Conservation (phyloP, 352 stramenopile genomes). For the Phytophthora capsici region DNA sequence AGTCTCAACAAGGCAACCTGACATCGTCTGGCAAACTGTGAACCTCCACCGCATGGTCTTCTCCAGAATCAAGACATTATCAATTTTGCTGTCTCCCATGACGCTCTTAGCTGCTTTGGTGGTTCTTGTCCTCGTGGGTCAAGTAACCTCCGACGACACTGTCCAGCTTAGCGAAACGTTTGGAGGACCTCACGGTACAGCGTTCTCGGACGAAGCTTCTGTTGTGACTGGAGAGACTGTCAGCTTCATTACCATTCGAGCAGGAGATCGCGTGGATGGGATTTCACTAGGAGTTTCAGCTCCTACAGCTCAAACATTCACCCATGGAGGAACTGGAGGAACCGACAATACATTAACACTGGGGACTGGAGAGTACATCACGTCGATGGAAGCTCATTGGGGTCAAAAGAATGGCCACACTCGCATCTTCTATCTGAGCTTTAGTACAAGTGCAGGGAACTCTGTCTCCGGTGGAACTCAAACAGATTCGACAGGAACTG, state of each 20-base stretch:
- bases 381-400: constrained; percentile 34
- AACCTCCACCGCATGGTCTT: background rate
- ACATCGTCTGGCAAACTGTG: background rate
- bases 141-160: constrained; percentile 4
- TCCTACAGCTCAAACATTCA: constrained; percentile 29
- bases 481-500: constrained; percentile 17
- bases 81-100: constrained; percentile 4
- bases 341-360: constrained; percentile 26
- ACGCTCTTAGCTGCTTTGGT: background rate
- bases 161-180: constrained; percentile 27
- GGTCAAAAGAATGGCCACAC: constrained; percentile 25
- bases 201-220: constrained; percentile 28
- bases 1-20: constrained; percentile 1
- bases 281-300: constrained; percentile 14
- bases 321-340: constrained; percentile 22
- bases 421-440: constrained; percentile 31
- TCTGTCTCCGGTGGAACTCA: constrained; percentile 20
- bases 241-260: constrained; percentile 21
- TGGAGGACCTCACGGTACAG: constrained; percentile 26
- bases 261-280: constrained; percentile 25
- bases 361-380: constrained; percentile 22
- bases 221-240: constrained; percentile 18
- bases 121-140: background rate
- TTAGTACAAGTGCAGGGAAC: constrained; percentile 27
- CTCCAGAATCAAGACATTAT: background rate